Percentiles rank a stretch among this genome's conserved stretches.
phyloP scores from a whole-genome alignment of 1,139 yeast species.

The Sugiyamaella neomexicana region DNA sequence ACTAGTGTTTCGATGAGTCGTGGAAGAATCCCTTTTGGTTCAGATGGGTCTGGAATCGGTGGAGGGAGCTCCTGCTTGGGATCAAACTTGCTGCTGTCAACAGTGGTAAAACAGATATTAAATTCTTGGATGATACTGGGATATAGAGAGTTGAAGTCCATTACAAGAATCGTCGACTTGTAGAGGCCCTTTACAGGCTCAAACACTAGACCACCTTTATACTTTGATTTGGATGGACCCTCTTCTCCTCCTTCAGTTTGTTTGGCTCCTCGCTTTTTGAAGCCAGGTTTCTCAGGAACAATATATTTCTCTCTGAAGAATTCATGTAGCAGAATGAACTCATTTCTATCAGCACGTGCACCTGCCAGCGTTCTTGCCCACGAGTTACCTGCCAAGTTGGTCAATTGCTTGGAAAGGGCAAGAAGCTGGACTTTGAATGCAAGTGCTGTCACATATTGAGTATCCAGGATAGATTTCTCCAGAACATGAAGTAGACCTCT shows the following conservation, averaged over 20 bases:
- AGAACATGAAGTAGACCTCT: slow-evolving; percentile 66
- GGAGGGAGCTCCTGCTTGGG: slow-evolving; percentile 70
- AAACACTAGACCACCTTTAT: slow-evolving; percentile 94
- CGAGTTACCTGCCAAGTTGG: slow-evolving; percentile 94
- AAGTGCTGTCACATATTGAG: slow-evolving; percentile 66
- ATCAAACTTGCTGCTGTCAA: slow-evolving; percentile 58
- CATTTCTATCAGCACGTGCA: slow-evolving; percentile 95
- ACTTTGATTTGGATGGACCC: slow-evolving; percentile 48
- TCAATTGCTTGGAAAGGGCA: slow-evolving; percentile 85
- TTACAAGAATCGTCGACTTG: slow-evolving; percentile 82
- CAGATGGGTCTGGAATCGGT: slow-evolving; percentile 59
- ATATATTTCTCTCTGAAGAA: slow-evolving; percentile 77
- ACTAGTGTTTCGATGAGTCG: slow-evolving; percentile 80
- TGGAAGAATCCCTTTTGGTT: slow-evolving; percentile 81
- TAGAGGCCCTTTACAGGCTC: slow-evolving; percentile 97
- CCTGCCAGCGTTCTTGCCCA: slow-evolving; percentile 97
- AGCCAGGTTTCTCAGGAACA: slow-evolving; percentile 70
- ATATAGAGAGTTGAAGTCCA: slow-evolving; percentile 97
- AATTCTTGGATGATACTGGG: slow-evolving; percentile 97
- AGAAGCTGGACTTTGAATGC: slow-evolving; percentile 83
- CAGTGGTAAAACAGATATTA: slow-evolving; percentile 96
- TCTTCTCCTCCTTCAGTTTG: slow-evolving; percentile 29
- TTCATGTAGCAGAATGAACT: slow-evolving; percentile 88
- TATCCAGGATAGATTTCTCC: slow-evolving; percentile 66
- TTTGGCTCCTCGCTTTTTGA: not conserved